phyloP scores from a whole-genome alignment of 495 filamentous ascomycete genomes.

The Hyaloscypha variabilis region DNA sequence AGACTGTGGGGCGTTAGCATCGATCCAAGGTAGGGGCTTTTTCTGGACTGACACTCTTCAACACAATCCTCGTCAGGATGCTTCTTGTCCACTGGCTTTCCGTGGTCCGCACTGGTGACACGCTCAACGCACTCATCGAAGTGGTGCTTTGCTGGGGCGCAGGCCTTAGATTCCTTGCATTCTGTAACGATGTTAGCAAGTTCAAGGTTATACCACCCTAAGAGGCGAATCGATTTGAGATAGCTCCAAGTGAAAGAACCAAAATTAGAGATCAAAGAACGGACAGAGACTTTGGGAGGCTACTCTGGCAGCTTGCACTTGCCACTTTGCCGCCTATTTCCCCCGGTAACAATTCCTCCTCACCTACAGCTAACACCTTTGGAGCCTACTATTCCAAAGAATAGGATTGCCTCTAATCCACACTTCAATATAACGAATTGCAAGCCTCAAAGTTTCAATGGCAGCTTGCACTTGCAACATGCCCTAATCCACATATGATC shows the following conservation, averaged over 20 bases:
- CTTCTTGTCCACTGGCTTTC: slow-evolving; percentile 55
- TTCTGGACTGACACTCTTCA: slow-evolving; percentile 85
- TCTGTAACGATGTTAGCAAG: slow-evolving; percentile 54
- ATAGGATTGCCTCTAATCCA: too few species aligned
- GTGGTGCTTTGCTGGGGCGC: slow-evolving; percentile 90
- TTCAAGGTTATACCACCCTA: neutral
- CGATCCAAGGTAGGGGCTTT: slow-evolving; percentile 10
- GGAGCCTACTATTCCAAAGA: too few species aligned
- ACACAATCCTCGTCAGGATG: slow-evolving; percentile 85
- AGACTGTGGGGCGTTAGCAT: slow-evolving; percentile 61
- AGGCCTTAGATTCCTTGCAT: slow-evolving; percentile 82
- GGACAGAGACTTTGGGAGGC: neutral
- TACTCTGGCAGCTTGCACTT: neutral
- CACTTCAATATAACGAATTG: too few species aligned
- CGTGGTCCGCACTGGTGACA: slow-evolving; percentile 72
- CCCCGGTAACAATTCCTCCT: too few species aligned
- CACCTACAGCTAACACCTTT: too few species aligned
- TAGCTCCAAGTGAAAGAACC: neutral
- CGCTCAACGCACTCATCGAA: slow-evolving; percentile 97
- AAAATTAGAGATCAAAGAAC: neutral
- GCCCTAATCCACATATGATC: too few species aligned
- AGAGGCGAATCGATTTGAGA: neutral
- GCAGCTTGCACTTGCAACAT: too few species aligned
- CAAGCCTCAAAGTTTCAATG: too few species aligned
- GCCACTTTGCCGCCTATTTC: neutral